Base-by-base conservation (phyloP, 352 stramenopile species). In the Pythium brachiatum region DNA sequence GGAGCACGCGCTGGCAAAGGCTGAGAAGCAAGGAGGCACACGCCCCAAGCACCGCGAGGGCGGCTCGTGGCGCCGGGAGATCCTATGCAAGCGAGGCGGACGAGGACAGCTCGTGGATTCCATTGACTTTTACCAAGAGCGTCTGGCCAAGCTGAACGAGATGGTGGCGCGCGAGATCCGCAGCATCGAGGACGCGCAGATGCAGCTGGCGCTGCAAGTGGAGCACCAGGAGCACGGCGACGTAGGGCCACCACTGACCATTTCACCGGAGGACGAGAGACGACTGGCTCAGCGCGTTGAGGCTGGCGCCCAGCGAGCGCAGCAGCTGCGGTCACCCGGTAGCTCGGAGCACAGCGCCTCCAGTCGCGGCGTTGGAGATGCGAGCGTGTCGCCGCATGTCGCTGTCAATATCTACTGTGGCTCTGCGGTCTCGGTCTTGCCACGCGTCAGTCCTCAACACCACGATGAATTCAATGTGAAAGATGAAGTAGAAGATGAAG, bases 71-170 rank as follows among this genome's bases (percentile, higher is more conserved):
- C 23, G 61, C 11, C 31, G 73, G 6, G 74, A 81, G 65, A 13
- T 86, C 6, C 23, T 72, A 7, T 89, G 79, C 60, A 70, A 68
- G 25, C 38, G 39, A 23, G 78, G 76, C 27, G 78, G 73, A 41
- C 61, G 60, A 46, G 73, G 78, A 0, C 20, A 62, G 18, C 9
- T 69, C 13, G 71, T 88, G 25, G 79, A 94, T 43, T 79, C 74
- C 32, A 89, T 93, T 62, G 78, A 88, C 50, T 68, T 78, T 23
- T 90, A 78, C 26, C 72, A 90, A 26, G 75, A 87, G 11, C 57
- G 72, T 58, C 68, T 92, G 23, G 70, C 62, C 16, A 74, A 67
- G 53, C 39, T 94, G 23, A 91, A 92, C 63, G 67, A 78, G 32
- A 69, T 77, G 32, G 81, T 90, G 16, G 70, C 72, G 7, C 70